Evolutionary conservation across 1,139 yeast genomes (phyloP).

Genomic region (Protomyces gravidus): DNA sequence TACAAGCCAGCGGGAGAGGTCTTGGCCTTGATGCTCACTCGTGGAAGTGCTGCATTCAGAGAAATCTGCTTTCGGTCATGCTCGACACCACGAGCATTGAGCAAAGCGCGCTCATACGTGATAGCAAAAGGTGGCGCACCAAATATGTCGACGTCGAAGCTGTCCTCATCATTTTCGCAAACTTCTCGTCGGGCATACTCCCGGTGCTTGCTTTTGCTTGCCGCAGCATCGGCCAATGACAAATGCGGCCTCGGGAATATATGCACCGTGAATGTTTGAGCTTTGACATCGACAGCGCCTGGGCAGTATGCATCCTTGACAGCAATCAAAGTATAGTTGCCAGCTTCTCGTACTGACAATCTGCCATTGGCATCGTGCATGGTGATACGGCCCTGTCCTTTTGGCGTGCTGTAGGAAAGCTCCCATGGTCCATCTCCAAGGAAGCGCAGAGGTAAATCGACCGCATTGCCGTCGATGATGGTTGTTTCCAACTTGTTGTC

Average conservation of each 20-base stretch:
- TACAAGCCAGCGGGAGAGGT: slow-evolving; percentile 52
- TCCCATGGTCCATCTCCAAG: slow-evolving; percentile 47
- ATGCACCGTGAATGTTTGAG: slow-evolving; percentile 46
- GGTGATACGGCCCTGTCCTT: slow-evolving; percentile 4
- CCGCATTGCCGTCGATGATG: slow-evolving; percentile 53
- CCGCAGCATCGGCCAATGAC: slow-evolving; percentile 41
- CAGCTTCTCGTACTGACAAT: slow-evolving; percentile 53
- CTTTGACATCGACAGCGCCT: slow-evolving; percentile 50
- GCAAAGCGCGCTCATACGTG: slow-evolving; percentile 49
- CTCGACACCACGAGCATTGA: slow-evolving; percentile 32
- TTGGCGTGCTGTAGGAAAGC: slow-evolving; percentile 30
- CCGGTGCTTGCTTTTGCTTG: slow-evolving; percentile 33
- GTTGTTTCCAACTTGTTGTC: slow-evolving; percentile 39
- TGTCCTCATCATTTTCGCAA: slow-evolving; percentile 51
- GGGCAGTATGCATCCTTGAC: slow-evolving; percentile 65
- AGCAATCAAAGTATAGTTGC: slow-evolving; percentile 56
- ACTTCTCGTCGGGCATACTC: slow-evolving; percentile 43
- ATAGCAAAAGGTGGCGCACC: slow-evolving; percentile 72
- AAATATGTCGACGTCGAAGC: slow-evolving; percentile 49
- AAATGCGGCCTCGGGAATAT: slow-evolving; percentile 59
- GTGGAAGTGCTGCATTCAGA: slow-evolving; percentile 52
- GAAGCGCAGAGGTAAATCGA: slow-evolving; percentile 56
- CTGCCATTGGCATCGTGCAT: slow-evolving; percentile 37
- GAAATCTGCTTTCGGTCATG: slow-evolving; percentile 45
- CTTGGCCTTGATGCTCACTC: slow-evolving; percentile 47